These are phyloP conservation scores for Solanum infundibuliforme DNA, from an alignment of 257 asterid genomes.

Conservation along the genomic window DNA sequence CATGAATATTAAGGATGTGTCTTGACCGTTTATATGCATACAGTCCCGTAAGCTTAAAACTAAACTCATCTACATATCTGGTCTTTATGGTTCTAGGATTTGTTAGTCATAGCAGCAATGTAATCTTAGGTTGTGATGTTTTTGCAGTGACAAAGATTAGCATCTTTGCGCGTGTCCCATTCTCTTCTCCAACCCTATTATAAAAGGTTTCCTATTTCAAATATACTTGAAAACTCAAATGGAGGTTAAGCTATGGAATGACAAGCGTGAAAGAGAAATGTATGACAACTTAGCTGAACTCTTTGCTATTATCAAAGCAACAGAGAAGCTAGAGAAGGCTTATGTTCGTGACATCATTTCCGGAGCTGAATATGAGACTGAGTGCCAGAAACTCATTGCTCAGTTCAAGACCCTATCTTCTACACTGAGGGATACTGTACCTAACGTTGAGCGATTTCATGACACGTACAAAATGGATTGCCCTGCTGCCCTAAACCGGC, in stretches of 20 bases:
- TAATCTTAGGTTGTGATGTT: neutral
- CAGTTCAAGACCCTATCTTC: conserved; percentile 78
- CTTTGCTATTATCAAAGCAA: conserved; percentile 79
- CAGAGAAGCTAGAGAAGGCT: conserved; percentile 89
- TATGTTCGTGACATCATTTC: conserved; percentile 70
- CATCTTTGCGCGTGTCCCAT: conserved; percentile 93
- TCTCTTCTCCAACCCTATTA: conserved; percentile 73
- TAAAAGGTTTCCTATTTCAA: neutral
- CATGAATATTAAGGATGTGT: neutral
- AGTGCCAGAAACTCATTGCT: conserved; percentile 72
- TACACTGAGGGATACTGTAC: conserved; percentile 57
- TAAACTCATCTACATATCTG: neutral
- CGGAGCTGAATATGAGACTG: conserved; percentile 51
- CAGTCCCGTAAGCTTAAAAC: neutral
- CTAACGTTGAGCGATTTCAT: conserved; percentile 71
- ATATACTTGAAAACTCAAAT: conserved; percentile 8
- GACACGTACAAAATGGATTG: conserved; percentile 86
- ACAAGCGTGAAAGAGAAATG: conserved; percentile 95
- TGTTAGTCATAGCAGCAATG: neutral
- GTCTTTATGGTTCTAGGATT: neutral
- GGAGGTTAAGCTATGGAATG: conserved; percentile 98
- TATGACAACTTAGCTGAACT: conserved; percentile 81
- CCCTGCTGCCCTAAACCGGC: conserved; percentile 66
- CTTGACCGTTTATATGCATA: neutral
- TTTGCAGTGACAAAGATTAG: conserved; percentile 23